Conservation (phyloP, 805 yeast genomes). For the Candida silvatica region DNA sequence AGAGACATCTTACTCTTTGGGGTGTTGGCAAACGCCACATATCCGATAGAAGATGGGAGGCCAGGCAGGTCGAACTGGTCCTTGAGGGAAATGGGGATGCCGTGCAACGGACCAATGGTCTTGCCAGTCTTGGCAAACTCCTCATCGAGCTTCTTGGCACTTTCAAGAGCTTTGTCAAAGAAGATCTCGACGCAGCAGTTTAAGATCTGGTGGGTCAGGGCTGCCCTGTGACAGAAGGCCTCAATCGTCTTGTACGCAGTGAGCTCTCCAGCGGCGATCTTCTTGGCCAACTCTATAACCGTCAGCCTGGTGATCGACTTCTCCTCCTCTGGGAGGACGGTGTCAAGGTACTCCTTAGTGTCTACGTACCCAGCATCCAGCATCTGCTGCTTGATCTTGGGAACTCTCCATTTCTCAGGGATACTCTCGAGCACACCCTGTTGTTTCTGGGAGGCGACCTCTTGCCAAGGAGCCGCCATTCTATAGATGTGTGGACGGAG, state of each 20-base stretch:
- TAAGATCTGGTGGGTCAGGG: constrained; percentile 55
- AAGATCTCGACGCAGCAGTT: constrained; percentile 45
- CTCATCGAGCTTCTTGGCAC: constrained; percentile 52
- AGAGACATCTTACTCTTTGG: constrained; percentile 18
- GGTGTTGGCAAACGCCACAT: constrained; percentile 25
- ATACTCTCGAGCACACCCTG: constrained; percentile 11
- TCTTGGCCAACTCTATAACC: constrained; percentile 3
- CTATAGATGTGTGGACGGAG: too few relatives aligned
- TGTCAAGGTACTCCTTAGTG: constrained; percentile 21
- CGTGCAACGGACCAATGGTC: constrained; percentile 41
- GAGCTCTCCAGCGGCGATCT: constrained; percentile 21
- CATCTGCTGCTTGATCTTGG: constrained; percentile 24
- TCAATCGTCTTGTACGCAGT: constrained; percentile 38
- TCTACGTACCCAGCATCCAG: constrained; percentile 27
- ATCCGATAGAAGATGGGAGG: constrained; percentile 31
- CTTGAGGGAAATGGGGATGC: constrained; percentile 37
- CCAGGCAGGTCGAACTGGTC: constrained; percentile 34
- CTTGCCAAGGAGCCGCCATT: constrained; percentile 8
- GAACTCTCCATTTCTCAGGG: constrained; percentile 36
- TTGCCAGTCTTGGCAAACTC: constrained; percentile 36
- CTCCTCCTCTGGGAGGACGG: constrained; percentile 7
- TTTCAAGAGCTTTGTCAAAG: constrained; percentile 48
- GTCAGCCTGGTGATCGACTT: constrained; percentile 5
- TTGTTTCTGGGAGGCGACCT: constrained; percentile 7
- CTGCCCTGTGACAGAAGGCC: constrained; percentile 60